Percentiles rank a stretch among this genome's conserved stretches.
phyloP scores from a whole-genome alignment of 2,329 filamentous ascomycete genomes.

The Raffaelea albimanens region DNA sequence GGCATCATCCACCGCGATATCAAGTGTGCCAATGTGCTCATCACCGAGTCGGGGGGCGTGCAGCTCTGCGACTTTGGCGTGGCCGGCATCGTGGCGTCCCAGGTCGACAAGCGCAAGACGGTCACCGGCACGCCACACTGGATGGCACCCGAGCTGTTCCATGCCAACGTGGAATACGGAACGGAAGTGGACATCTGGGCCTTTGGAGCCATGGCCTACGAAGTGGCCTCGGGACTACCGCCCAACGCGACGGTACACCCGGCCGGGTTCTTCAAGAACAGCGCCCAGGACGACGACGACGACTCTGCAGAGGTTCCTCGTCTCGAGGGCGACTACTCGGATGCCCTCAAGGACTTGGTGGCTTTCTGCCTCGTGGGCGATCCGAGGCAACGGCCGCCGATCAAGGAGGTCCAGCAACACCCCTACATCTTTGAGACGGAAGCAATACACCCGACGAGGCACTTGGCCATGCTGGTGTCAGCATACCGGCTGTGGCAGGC shows the following conservation, averaged over 20 bases:
- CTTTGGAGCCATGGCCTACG: slow-evolving; percentile 70
- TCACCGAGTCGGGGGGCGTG: slow-evolving; percentile 66
- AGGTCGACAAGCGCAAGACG: slow-evolving; percentile 67
- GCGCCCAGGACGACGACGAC: slow-evolving; percentile 40
- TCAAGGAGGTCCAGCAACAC: slow-evolving; percentile 60
- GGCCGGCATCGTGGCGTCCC: slow-evolving; percentile 65
- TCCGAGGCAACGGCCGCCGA: slow-evolving; percentile 57
- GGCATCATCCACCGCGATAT: slow-evolving; percentile 64
- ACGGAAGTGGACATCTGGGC: slow-evolving; percentile 77
- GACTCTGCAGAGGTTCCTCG: slow-evolving; percentile 52
- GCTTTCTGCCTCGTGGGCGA: slow-evolving; percentile 64
- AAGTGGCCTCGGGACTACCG: slow-evolving; percentile 69
- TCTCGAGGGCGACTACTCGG: slow-evolving; percentile 64
- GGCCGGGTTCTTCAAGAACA: slow-evolving; percentile 18
- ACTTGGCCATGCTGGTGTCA: slow-evolving; percentile 55
- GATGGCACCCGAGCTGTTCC: slow-evolving; percentile 63
- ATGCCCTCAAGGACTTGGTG: slow-evolving; percentile 58
- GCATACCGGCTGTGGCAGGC: slow-evolving; percentile 71
- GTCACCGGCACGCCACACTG: slow-evolving; percentile 77
- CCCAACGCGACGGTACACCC: slow-evolving; percentile 49
- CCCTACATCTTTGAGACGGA: slow-evolving; percentile 57
- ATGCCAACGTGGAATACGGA: slow-evolving; percentile 46
- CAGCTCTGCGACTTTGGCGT: slow-evolving; percentile 83
- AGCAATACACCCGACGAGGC: slow-evolving; percentile 52
- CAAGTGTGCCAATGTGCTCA: slow-evolving; percentile 70